A percentile compares a stretch with the other conserved stretches of the same genome.
phyloP scores from a whole-genome alignment of 1,139 yeast genomes.

The Zhuliangozyma parablackwelliae region DNA sequence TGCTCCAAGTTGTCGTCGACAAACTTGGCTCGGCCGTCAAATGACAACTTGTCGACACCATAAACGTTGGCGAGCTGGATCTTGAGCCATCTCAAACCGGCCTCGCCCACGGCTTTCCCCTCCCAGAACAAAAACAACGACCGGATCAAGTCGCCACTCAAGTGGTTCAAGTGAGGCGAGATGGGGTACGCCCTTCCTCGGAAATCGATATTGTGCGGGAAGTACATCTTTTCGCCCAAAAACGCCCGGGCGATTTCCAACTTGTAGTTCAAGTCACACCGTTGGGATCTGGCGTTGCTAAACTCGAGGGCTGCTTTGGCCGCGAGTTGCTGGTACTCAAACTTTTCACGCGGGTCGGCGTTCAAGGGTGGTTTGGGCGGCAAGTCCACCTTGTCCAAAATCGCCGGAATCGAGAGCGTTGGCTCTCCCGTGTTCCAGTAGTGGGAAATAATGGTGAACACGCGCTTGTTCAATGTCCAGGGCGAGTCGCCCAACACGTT shows the following conservation, averaged over 20 bases:
- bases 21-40: slow-evolving; percentile 69
- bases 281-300: slow-evolving; percentile 69
- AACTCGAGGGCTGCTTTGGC: slow-evolving; percentile 56
- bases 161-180: slow-evolving; percentile 73
- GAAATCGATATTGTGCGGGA: slow-evolving; percentile 92
- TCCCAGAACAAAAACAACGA: slow-evolving; percentile 86
- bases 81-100: slow-evolving; percentile 83
- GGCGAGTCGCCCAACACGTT: slow-evolving; percentile 86
- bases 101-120: slow-evolving; percentile 70
- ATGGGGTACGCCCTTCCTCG: slow-evolving; percentile 96
- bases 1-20: slow-evolving; percentile 65
- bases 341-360: slow-evolving; percentile 68
- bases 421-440: slow-evolving; percentile 85
- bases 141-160: slow-evolving; percentile 89
- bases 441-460: slow-evolving; percentile 65
- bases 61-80: slow-evolving; percentile 84
- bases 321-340: slow-evolving; percentile 63
- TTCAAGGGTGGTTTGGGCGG: slow-evolving; percentile 64
- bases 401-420: slow-evolving; percentile 78
- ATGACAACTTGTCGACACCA: slow-evolving; percentile 82
- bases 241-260: slow-evolving; percentile 93
- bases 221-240: slow-evolving; percentile 80
- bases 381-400: slow-evolving; percentile 47
- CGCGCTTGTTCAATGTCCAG: slow-evolving; percentile 81
- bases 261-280: slow-evolving; percentile 92